Evolutionary conservation across 805 yeast species (phyloP).

Genomic region (Suhomyces xylopsoci): DNA sequence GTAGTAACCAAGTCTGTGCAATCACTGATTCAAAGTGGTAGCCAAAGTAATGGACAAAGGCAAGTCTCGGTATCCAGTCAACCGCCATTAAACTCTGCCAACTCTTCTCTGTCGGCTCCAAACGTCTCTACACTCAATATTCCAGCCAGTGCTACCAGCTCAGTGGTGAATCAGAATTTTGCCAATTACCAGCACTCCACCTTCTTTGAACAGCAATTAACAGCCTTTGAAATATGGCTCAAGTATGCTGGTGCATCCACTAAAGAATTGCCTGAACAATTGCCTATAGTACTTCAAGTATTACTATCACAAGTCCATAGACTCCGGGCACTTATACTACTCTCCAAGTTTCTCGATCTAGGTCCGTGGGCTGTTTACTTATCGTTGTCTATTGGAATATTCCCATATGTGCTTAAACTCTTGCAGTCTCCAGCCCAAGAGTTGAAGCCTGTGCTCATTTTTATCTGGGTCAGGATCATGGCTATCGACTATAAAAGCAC

Average conservation of each 20-base stretch:
- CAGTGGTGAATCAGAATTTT: conserved; percentile 16
- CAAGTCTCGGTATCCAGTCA: neutral
- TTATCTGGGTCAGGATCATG: conserved; percentile 97
- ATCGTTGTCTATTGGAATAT: conserved; percentile 90
- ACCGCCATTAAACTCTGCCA: neutral
- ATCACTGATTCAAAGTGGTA: neutral
- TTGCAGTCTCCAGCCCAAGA: conserved; percentile 95
- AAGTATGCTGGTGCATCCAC: conserved; percentile 79
- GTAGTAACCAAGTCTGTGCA: neutral
- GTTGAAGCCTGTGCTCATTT: conserved; percentile 86
- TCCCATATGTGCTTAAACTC: conserved; percentile 87
- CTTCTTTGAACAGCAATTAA: conserved; percentile 91
- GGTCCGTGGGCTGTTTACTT: conserved; percentile 98
- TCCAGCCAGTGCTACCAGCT: conserved; percentile 2
- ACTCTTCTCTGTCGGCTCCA: neutral
- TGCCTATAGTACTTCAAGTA: conserved; percentile 92
- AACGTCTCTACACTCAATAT: neutral
- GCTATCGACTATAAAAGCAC: conserved; percentile 88
- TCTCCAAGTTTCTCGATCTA: conserved; percentile 82
- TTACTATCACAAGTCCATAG: conserved; percentile 91
- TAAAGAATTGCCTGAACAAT: conserved; percentile 87
- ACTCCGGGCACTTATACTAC: conserved; percentile 76
- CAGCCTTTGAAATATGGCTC: conserved; percentile 96
- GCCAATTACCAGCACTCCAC: conserved; percentile 81
- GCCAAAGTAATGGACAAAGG: neutral